phyloP scores from a whole-genome alignment of 257 asterid genomes.

The Anisodus tanguticus region DNA sequence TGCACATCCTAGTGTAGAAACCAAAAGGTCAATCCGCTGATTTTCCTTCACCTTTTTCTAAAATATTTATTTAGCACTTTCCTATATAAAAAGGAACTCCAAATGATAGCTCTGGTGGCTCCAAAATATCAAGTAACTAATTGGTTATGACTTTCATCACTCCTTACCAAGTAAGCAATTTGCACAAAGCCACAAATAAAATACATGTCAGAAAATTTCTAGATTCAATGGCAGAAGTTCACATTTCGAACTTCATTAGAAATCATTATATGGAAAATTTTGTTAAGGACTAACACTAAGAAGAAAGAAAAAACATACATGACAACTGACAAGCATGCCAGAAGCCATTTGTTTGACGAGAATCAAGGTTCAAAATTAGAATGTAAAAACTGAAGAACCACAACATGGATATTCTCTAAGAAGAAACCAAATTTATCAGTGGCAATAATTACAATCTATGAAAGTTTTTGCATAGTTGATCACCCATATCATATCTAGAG shows the following conservation, averaged over 20 bases:
- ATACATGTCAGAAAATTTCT: background rate
- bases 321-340: background rate
- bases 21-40: background rate
- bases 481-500: background rate
- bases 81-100: background rate
- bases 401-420: background rate
- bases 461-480: slow-evolving; percentile 17
- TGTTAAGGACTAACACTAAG: background rate
- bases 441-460: background rate
- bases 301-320: background rate
- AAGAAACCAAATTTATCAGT: slow-evolving; percentile 6
- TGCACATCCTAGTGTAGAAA: background rate
- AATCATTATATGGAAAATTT: background rate
- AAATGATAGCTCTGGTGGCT: slow-evolving; percentile 19
- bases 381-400: slow-evolving; percentile 6
- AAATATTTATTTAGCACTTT: background rate
- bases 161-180: slow-evolving; percentile 14
- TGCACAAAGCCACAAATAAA: slow-evolving; percentile 18
- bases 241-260: background rate
- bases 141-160: background rate
- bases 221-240: background rate
- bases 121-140: slow-evolving; percentile 5
- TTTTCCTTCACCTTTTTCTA: background rate
- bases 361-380: background rate
- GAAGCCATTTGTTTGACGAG: background rate